Conservation (phyloP, 495 filamentous ascomycete genomes). For the Ascodesmis nigricans region DNA sequence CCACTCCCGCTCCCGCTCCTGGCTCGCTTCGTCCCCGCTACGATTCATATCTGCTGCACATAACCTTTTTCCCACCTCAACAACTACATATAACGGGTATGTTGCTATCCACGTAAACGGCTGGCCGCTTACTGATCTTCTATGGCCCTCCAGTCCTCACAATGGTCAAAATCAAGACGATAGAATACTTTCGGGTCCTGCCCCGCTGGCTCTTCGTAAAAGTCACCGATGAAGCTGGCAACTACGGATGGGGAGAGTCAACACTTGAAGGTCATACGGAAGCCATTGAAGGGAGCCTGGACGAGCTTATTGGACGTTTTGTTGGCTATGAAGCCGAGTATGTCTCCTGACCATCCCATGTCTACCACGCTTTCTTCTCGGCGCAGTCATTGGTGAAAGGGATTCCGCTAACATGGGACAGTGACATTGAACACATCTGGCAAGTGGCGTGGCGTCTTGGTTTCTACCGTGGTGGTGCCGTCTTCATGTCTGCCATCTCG, state of each 20-base stretch:
- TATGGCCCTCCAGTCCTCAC: too few species aligned
- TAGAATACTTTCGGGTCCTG: conserved; percentile 54
- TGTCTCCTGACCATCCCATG: conserved; percentile 9
- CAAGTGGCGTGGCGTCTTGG: conserved; percentile 45
- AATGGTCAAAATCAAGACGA: conserved; percentile 45
- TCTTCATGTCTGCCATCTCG: conserved; percentile 59
- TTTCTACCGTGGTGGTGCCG: conserved; percentile 65
- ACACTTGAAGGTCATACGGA: conserved; percentile 56
- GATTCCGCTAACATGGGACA: conserved; percentile 17
- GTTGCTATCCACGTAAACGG: too few species aligned
- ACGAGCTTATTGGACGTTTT: conserved; percentile 41
- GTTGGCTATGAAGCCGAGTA: conserved; percentile 53
- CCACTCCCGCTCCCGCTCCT: too few species aligned
- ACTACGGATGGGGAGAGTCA: conserved; percentile 58
- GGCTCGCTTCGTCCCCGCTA: too few species aligned
- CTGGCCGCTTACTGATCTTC: too few species aligned
- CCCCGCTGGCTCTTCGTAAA: conserved; percentile 69
- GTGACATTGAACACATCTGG: conserved; percentile 67
- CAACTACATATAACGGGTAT: too few species aligned
- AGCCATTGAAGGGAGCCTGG: conserved; percentile 52
- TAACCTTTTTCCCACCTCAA: too few species aligned
- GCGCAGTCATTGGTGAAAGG: too few species aligned
- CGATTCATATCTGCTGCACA: too few species aligned
- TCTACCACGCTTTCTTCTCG: too few species aligned
- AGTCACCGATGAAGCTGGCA: conserved; percentile 38